Conservation (phyloP, 1,284 basidiomycete species). For the Blastosporella zonata region DNA sequence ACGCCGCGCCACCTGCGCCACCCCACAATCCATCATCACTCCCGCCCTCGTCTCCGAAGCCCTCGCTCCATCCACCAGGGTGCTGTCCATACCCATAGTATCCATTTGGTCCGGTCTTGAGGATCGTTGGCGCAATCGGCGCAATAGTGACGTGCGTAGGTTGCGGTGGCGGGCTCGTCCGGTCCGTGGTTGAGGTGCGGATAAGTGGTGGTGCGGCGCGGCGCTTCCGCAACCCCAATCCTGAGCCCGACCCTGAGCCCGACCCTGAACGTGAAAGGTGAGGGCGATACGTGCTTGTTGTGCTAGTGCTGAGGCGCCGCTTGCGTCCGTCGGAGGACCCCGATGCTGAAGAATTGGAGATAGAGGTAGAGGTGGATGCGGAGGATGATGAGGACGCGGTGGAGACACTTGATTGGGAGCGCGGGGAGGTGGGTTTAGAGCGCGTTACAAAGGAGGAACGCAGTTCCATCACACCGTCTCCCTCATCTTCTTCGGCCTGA, state of each 20-base stretch:
- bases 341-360: conserved; percentile 24
- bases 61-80: conserved; percentile 20
- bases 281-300: conserved; percentile 26
- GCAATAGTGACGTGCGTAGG: conserved; percentile 78
- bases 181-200: conserved; percentile 10
- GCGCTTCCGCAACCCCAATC: conserved; percentile 9
- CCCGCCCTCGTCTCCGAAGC: conserved; percentile 32
- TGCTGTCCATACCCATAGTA: conserved; percentile 27
- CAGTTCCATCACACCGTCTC: conserved; percentile 71
- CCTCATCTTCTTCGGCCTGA: conserved; percentile 16
- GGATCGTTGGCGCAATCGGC: conserved; percentile 88
- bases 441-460: conserved; percentile 32
- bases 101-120: conserved; percentile 73
- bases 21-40: conserved; percentile 30
- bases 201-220: conserved; percentile 18
- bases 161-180: conserved; percentile 11
- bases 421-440: conserved; percentile 23
- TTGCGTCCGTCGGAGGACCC: conserved; percentile 15
- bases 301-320: conserved; percentile 21
- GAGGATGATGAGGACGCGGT: conserved; percentile 32
- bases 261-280: conserved; percentile 14
- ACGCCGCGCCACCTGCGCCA: conserved; percentile 20
- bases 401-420: conserved; percentile 38
- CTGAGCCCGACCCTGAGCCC: background rate
- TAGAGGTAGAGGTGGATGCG: conserved; percentile 31